Percentiles rank a stretch among this genome's conserved stretches.
phyloP scores from a whole-genome alignment of 2,329 filamentous ascomycete species.

The Coniella vitis region DNA sequence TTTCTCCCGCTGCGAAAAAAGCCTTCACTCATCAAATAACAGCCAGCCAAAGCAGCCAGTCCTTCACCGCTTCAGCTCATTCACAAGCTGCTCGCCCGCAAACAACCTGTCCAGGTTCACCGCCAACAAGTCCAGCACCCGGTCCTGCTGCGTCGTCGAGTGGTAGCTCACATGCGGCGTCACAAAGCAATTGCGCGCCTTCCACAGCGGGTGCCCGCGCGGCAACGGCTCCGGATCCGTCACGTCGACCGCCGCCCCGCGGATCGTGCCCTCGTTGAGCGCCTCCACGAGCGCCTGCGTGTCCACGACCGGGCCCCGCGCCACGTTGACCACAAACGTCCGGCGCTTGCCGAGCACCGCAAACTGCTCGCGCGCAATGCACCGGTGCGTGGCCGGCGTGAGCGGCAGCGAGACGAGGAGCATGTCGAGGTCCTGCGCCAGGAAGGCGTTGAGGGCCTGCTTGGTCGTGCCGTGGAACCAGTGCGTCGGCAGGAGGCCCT shows the following conservation, averaged over 20 bases:
- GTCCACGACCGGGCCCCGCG: slow-evolving; percentile 40
- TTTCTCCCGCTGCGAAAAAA: no score
- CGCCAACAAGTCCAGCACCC: slow-evolving; percentile 22
- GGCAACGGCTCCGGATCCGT: slow-evolving; percentile 67
- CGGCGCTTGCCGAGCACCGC: slow-evolving; percentile 31
- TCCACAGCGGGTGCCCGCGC: slow-evolving; percentile 58
- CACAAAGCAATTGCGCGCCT: slow-evolving; percentile 55
- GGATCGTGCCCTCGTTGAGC: slow-evolving; percentile 31
- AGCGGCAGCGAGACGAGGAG: slow-evolving; percentile 35
- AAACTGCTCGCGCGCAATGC: slow-evolving; percentile 39
- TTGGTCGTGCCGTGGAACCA: slow-evolving; percentile 33
- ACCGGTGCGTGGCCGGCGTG: slow-evolving; percentile 27
- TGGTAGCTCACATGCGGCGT: slow-evolving; percentile 31
- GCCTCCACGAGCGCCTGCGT: slow-evolving; percentile 48
- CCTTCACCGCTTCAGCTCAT: slow-evolving; percentile 15
- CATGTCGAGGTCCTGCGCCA: slow-evolving; percentile 35
- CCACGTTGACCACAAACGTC: slow-evolving; percentile 59
- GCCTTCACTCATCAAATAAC: no score
- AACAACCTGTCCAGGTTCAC: slow-evolving; percentile 24
- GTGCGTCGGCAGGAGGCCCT: slow-evolving; percentile 30
- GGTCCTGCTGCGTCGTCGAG: slow-evolving; percentile 20
- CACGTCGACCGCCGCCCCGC: slow-evolving; percentile 62
- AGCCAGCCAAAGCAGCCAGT: no score
- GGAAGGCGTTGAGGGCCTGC: slow-evolving; percentile 32
- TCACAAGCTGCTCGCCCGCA: slow-evolving; percentile 22